Evolutionary conservation across 2,329 filamentous ascomycete genomes (phyloP).

Genomic region (Didymella exigua): DNA sequence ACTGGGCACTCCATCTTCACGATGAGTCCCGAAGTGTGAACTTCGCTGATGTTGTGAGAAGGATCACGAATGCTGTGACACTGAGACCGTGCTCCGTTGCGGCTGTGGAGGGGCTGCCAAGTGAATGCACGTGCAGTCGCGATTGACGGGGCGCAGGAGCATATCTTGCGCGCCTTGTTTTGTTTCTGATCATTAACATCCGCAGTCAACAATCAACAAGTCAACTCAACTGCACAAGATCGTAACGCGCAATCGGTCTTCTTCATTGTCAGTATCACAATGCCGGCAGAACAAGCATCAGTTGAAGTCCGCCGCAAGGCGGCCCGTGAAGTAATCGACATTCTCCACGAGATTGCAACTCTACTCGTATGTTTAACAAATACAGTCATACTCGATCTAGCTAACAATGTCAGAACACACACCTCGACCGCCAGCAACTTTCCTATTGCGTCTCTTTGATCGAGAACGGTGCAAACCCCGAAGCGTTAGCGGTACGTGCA

Average conservation of each 20-base stretch:
- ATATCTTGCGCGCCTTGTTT: not conserved
- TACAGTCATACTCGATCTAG: no score
- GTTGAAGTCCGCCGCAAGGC: slow-evolving; percentile 68
- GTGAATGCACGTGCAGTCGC: slow-evolving; percentile 14
- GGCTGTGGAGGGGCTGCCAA: slow-evolving; percentile 12
- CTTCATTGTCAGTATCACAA: not conserved
- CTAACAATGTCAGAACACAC: slow-evolving; percentile 73
- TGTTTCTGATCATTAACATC: not conserved
- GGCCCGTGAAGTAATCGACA: slow-evolving; percentile 79
- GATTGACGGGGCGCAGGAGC: not conserved
- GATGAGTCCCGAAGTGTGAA: not conserved
- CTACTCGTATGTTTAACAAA: slow-evolving; percentile 70
- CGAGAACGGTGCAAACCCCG: slow-evolving; percentile 95
- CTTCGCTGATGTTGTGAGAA: slow-evolving; percentile 6
- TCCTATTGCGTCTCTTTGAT: slow-evolving; percentile 97
- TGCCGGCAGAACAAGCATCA: slow-evolving; percentile 35
- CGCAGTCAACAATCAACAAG: not conserved
- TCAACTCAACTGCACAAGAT: not conserved
- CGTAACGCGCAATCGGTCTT: not conserved
- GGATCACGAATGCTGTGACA: slow-evolving; percentile 2
- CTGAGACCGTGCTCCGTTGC: not conserved
- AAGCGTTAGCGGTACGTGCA: slow-evolving; percentile 82
- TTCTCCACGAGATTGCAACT: slow-evolving; percentile 83
- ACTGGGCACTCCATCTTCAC: not conserved
- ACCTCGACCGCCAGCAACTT: slow-evolving; percentile 86